Evolutionary conservation across 2,329 filamentous ascomycete genomes (phyloP).

Genomic region (Hypoxylon sp.): DNA sequence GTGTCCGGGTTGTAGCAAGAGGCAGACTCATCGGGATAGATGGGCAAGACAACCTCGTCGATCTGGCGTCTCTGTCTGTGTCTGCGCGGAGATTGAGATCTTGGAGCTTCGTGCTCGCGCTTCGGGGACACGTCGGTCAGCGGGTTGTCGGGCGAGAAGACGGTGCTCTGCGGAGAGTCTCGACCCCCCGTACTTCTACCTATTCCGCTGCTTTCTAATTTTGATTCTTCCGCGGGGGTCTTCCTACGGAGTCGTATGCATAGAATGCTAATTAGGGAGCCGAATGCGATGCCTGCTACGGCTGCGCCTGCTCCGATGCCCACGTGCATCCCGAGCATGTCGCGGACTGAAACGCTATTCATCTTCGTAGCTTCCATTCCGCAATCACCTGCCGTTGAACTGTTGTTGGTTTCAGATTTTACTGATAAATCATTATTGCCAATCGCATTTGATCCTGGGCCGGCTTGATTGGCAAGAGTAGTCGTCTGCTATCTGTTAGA

Average conservation of each 20-base stretch:
- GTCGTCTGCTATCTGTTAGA: neutral
- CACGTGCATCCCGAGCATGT: conserved; percentile 1
- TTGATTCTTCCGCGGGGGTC: neutral
- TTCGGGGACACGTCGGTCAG: neutral
- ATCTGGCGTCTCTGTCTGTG: neutral
- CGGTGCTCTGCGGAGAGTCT: neutral
- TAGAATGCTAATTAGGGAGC: neutral
- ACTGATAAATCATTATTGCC: neutral
- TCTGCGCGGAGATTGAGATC: too few relatives aligned
- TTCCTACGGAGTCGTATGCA: conserved; percentile 3
- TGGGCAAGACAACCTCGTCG: neutral
- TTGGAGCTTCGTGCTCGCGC: neutral
- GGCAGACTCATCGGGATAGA: conserved; percentile 14
- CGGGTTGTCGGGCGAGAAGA: neutral
- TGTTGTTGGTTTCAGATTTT: neutral
- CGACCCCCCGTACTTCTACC: too few relatives aligned
- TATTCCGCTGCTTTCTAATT: neutral
- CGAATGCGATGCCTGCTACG: conserved; percentile 3
- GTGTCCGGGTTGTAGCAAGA: conserved; percentile 5
- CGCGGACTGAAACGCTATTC: neutral
- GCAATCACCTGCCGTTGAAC: neutral
- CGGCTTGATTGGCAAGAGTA: neutral
- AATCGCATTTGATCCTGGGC: neutral
- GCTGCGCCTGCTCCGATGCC: conserved; percentile 17
- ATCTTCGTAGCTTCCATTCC: neutral